phyloP scores from a whole-genome alignment of 495 filamentous ascomycete genomes.

The Friedmanniomyces endolithicus region DNA sequence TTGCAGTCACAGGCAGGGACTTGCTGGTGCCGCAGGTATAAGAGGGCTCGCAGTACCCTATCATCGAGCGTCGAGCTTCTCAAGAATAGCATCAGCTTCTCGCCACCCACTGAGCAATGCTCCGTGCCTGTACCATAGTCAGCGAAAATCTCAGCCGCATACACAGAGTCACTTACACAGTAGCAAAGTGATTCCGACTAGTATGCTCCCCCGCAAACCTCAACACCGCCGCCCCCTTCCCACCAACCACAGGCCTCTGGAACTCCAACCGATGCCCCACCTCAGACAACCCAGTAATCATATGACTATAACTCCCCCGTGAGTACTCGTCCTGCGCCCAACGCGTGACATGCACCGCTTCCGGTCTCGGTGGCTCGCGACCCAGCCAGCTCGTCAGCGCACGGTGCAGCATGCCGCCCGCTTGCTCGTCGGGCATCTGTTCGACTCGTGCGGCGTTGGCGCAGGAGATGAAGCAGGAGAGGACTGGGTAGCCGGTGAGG shows the following conservation, averaged over 20 bases:
- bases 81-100: slow-evolving; percentile 12
- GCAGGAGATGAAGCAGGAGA: slow-evolving; percentile 15
- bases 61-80: too few relatives aligned
- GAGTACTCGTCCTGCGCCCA: slow-evolving; percentile 13
- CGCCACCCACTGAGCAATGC: slow-evolving; percentile 16
- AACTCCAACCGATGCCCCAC: slow-evolving; percentile 11
- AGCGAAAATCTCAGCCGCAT: background rate
- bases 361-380: slow-evolving; percentile 5
- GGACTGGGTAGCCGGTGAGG: slow-evolving; percentile 16
- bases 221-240: background rate
- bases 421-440: slow-evolving; percentile 1
- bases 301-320: slow-evolving; percentile 14
- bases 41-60: background rate
- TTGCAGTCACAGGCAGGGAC: background rate
- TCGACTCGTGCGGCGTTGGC: slow-evolving; percentile 13
- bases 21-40: background rate
- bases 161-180: background rate
- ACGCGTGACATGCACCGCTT: slow-evolving; percentile 15
- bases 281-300: slow-evolving; percentile 8
- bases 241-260: slow-evolving; percentile 3
- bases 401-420: slow-evolving; percentile 8
- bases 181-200: slow-evolving; percentile 16
- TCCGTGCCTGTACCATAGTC: slow-evolving; percentile 3
- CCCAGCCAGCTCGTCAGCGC: slow-evolving; percentile 12
- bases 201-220: slow-evolving; percentile 19